phyloP scores from a whole-genome alignment of 148 eudicot species.

The Spergularia bocconei region DNA sequence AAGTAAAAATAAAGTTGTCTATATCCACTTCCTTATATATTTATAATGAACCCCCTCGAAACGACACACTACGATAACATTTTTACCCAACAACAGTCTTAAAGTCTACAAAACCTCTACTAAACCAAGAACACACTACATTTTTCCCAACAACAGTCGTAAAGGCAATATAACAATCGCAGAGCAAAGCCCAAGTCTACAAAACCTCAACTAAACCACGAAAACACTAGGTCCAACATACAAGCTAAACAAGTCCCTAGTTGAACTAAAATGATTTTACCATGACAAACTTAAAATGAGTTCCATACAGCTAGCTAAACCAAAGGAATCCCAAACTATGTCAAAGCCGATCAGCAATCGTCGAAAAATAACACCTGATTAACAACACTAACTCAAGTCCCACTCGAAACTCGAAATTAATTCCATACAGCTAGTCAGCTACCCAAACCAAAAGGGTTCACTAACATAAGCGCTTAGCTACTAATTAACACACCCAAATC shows the following conservation, averaged over 20 bases:
- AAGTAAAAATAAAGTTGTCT: neutral
- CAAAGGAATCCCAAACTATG: too few species aligned
- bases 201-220: neutral
- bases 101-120: neutral
- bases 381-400: neutral
- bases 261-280: too few species aligned
- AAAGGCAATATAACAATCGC: neutral
- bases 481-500: slow-evolving; percentile 1
- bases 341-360: neutral
- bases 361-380: slow-evolving; percentile 5
- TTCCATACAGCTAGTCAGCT: neutral
- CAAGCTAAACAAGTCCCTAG: too few species aligned
- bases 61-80: neutral
- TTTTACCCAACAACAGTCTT: neutral
- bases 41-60: neutral
- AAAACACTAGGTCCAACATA: neutral
- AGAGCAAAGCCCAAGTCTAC: neutral
- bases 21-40: neutral
- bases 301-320: too few species aligned
- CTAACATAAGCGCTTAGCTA: slow-evolving; percentile 2
- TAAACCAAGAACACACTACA: neutral
- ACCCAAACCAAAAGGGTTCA: neutral
- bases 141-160: neutral
- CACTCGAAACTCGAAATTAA: neutral
- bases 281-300: too few species aligned